phyloP scores from a whole-genome alignment of 1,284 basidiomycete species.

The Gymnopus androsaceus region DNA sequence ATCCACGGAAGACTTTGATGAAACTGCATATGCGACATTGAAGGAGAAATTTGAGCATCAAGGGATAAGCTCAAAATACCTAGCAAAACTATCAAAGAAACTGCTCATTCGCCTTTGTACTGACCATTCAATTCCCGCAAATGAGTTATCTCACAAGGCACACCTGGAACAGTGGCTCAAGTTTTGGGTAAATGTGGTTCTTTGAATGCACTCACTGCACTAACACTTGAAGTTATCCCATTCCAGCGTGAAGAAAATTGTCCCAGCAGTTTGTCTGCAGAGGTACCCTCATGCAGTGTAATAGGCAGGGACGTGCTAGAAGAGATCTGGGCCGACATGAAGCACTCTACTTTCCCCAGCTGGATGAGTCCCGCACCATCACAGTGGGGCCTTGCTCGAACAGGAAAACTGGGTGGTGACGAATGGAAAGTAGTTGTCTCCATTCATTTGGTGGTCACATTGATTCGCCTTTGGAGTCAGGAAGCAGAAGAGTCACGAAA shows the following conservation, averaged over 20 bases:
- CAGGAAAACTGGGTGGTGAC: constrained; percentile 32
- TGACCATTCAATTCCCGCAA: too few species aligned
- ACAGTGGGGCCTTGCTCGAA: constrained; percentile 22
- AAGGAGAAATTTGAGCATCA: too few species aligned
- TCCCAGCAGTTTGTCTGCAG: not conserved
- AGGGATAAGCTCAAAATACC: too few species aligned
- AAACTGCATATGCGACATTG: too few species aligned
- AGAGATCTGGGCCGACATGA: constrained; percentile 25
- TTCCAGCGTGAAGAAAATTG: not conserved
- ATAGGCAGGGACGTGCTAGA: constrained; percentile 24
- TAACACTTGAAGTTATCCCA: not conserved
- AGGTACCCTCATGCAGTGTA: not conserved
- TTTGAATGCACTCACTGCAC: too few species aligned
- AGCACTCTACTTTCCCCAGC: constrained; percentile 25
- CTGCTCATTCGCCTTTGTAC: too few species aligned
- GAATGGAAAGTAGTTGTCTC: constrained; percentile 33
- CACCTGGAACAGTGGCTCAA: too few species aligned
- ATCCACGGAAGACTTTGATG: too few species aligned
- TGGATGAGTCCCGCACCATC: constrained; percentile 27
- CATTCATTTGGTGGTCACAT: constrained; percentile 31
- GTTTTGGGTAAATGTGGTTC: too few species aligned
- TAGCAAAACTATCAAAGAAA: too few species aligned
- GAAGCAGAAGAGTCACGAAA: constrained; percentile 5
- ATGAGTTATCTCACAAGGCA: too few species aligned
- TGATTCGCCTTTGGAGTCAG: constrained; percentile 31